These are phyloP conservation scores for Colletotrichum orchidophilum DNA, from an alignment of 2,329 filamentous ascomycete genomes.

Conservation along the genomic window DNA sequence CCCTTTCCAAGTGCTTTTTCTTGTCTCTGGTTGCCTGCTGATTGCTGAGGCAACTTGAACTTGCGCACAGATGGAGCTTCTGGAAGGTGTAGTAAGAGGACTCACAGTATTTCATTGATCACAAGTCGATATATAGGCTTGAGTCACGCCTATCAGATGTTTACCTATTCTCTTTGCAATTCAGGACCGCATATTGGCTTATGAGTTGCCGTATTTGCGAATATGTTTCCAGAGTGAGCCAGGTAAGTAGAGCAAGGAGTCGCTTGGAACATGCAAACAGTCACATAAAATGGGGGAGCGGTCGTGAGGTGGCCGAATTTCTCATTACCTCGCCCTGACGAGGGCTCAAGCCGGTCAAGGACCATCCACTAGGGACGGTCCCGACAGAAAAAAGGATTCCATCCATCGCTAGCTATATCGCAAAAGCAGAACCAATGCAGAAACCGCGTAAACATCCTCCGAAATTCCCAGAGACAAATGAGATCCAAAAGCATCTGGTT, in stretches of 20 bases:
- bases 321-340: constrained; percentile 48
- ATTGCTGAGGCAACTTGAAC: background rate
- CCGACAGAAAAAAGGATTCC: constrained; percentile 33
- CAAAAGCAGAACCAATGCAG: constrained; percentile 36
- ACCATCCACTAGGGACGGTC: constrained; percentile 39
- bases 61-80: background rate
- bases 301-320: constrained; percentile 48
- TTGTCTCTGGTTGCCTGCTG: background rate
- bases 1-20: background rate
- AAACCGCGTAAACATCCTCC: constrained; percentile 14
- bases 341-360: constrained; percentile 41
- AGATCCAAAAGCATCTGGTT: constrained; percentile 40
- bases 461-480: constrained; percentile 19
- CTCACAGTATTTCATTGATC: no score
- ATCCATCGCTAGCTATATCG: constrained; percentile 34
- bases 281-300: background rate
- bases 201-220: background rate
- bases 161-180: no score
- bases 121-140: background rate
- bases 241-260: background rate
- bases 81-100: background rate
- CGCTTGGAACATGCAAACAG: background rate
- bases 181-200: no score
- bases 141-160: background rate
- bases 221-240: background rate